These are phyloP conservation scores for Salix koriyanagi DNA, from an alignment of 345 rosid genomes.

Conservation along the genomic window DNA sequence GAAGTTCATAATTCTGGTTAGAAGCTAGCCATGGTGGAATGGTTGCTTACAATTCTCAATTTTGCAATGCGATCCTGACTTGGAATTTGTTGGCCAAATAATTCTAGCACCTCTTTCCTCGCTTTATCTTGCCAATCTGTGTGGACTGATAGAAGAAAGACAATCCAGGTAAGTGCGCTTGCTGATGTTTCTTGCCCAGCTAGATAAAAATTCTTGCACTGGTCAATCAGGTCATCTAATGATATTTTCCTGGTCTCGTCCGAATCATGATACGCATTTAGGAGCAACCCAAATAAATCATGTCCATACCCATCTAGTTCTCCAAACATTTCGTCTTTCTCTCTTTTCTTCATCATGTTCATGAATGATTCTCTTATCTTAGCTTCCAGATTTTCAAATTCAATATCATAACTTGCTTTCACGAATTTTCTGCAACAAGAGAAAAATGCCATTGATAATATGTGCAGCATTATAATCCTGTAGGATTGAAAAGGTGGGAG, in stretches of 20 bases:
- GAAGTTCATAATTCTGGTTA: background rate
- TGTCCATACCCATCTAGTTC: constrained; percentile 8
- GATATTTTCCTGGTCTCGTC: constrained; percentile 25
- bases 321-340: background rate
- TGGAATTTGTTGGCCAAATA: constrained; percentile 33
- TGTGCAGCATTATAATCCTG: background rate
- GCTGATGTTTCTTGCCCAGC: constrained; percentile 30
- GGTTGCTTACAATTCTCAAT: constrained; percentile 31
- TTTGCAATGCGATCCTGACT: constrained; percentile 25
- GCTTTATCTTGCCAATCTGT: constrained; percentile 46
- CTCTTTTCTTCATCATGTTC: constrained; percentile 27
- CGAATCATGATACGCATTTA: constrained; percentile 18
- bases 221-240: constrained; percentile 31
- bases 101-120: constrained; percentile 33
- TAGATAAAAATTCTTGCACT: constrained; percentile 41
- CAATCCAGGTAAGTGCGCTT: constrained; percentile 22
- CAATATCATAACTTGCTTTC: constrained; percentile 25
- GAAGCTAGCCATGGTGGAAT: background rate
- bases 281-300: constrained; percentile 33
- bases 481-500: background rate
- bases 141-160: constrained; percentile 33
- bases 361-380: constrained; percentile 5
- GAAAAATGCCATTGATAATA: background rate
- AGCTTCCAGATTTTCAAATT: constrained; percentile 14
- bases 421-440: constrained; percentile 22